Conservation (phyloP, 345 rosid species). For the Corymbia maculata region DNA sequence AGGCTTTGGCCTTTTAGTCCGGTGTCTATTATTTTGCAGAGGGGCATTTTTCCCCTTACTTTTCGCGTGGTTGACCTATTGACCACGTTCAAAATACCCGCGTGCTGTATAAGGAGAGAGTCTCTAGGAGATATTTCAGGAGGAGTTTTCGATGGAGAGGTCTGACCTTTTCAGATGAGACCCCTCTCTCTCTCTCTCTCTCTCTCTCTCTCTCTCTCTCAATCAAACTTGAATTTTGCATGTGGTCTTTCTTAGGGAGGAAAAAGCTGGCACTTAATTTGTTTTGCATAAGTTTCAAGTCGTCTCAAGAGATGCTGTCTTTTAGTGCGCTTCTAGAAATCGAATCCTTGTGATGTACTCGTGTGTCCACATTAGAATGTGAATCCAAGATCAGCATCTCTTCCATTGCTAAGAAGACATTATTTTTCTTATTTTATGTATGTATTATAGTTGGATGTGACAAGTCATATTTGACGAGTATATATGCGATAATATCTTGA, state of each 20-base stretch:
- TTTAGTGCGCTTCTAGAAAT: background rate
- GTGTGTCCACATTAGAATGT: background rate
- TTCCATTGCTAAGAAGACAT: background rate
- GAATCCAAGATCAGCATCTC: background rate
- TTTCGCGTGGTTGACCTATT: constrained; percentile 8
- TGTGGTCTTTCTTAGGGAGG: background rate
- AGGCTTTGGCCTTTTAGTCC: background rate
- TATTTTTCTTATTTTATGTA: background rate
- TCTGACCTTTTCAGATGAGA: background rate
- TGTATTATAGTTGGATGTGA: background rate
- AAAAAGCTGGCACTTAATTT: background rate
- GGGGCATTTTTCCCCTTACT: background rate
- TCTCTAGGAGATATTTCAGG: background rate
- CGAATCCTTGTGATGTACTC: background rate
- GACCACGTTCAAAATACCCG: constrained; percentile 1
- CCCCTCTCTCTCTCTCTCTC: background rate
- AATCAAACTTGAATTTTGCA: background rate
- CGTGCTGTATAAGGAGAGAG: background rate
- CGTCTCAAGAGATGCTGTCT: background rate
- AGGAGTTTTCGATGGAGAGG: background rate
- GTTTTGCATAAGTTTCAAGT: background rate
- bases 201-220: background rate
- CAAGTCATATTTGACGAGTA: background rate
- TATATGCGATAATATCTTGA: background rate
- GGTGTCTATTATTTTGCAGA: background rate